phyloP scores from a whole-genome alignment of 768 basidiomycete species.

The Trametes meyenii region DNA sequence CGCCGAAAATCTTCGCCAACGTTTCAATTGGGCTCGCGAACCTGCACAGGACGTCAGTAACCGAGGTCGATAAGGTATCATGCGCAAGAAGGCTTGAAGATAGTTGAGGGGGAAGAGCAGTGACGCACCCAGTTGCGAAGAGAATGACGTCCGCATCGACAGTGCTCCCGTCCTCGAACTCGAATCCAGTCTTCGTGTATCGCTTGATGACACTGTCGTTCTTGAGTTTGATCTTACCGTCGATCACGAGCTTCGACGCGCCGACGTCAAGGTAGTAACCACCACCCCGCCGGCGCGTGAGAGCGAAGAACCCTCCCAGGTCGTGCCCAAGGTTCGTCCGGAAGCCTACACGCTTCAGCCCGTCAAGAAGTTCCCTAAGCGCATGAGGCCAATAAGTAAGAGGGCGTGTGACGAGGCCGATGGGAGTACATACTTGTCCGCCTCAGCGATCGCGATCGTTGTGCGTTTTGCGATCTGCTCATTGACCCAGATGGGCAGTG shows the following conservation, averaged over 20 bases:
- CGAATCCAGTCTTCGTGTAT: constrained; percentile 43
- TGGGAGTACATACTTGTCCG: constrained; percentile 28
- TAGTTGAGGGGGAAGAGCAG: constrained; percentile 28
- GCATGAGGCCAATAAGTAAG: not conserved
- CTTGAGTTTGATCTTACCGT: constrained; percentile 74
- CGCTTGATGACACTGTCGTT: constrained; percentile 44
- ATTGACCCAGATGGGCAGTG: constrained; percentile 44
- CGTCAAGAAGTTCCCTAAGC: constrained; percentile 51
- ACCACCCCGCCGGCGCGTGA: constrained; percentile 52
- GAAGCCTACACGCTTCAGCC: constrained; percentile 60
- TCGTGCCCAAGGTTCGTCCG: constrained; percentile 52
- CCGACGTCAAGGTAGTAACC: constrained; percentile 73
- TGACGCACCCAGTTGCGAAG: constrained; percentile 48
- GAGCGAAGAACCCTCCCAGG: constrained; percentile 51
- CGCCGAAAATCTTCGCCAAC: constrained; percentile 48
- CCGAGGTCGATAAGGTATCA: not conserved
- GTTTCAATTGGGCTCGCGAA: constrained; percentile 47
- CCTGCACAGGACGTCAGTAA: constrained; percentile 32
- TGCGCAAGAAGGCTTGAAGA: too few relatives aligned
- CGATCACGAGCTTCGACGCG: constrained; percentile 60
- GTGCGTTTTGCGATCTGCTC: constrained; percentile 35
- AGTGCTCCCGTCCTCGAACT: constrained; percentile 45
- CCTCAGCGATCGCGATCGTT: constrained; percentile 37
- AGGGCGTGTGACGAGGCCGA: not conserved
- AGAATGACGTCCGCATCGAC: constrained; percentile 52